phyloP scores from a whole-genome alignment of 257 asterid species.

The Fraxinus anomala region DNA sequence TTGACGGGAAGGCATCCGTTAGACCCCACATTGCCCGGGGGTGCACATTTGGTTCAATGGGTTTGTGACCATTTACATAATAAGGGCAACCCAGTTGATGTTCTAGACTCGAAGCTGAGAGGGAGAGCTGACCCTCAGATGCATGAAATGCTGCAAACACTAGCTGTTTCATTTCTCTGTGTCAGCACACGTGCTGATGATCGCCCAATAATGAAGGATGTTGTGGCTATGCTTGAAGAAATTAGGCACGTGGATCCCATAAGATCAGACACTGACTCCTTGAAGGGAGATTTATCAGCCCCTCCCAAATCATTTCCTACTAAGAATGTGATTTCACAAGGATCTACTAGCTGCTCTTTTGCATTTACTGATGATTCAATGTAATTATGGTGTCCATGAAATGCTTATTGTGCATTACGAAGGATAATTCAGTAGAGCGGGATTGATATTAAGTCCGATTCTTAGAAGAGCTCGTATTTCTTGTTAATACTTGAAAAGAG shows the following conservation, averaged over 20 bases:
- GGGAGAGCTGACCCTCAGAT: conserved; percentile 90
- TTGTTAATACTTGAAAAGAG: conserved; percentile 42
- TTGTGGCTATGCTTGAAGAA: conserved; percentile 88
- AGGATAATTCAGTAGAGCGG: conserved; percentile 29
- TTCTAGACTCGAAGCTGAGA: conserved; percentile 85
- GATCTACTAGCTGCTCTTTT: conserved; percentile 85
- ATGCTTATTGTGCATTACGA: conserved; percentile 35
- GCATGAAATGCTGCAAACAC: conserved; percentile 93
- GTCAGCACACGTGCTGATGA: conserved; percentile 64
- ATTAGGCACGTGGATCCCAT: conserved; percentile 61
- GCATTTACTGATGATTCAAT: conserved; percentile 78
- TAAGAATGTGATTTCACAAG: conserved; percentile 53
- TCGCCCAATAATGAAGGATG: conserved; percentile 93
- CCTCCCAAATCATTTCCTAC: conserved; percentile 46
- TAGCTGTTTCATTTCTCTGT: conserved; percentile 88
- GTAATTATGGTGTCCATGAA: conserved; percentile 26
- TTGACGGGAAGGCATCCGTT: conserved; percentile 94
- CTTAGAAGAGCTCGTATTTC: conserved; percentile 29
- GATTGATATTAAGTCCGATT: conserved; percentile 25
- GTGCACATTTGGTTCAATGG: conserved; percentile 90
- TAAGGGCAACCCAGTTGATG: conserved; percentile 61
- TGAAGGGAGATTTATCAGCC: conserved; percentile 48
- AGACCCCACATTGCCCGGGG: conserved; percentile 86
- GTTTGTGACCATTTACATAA: conserved; percentile 66
- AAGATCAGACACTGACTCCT: conserved; percentile 48